A percentile compares a stretch with the other conserved stretches of the same genome.
Conservation (phyloP, 2,329 filamentous ascomycete species). For the Septoria petroselini region DNA sequence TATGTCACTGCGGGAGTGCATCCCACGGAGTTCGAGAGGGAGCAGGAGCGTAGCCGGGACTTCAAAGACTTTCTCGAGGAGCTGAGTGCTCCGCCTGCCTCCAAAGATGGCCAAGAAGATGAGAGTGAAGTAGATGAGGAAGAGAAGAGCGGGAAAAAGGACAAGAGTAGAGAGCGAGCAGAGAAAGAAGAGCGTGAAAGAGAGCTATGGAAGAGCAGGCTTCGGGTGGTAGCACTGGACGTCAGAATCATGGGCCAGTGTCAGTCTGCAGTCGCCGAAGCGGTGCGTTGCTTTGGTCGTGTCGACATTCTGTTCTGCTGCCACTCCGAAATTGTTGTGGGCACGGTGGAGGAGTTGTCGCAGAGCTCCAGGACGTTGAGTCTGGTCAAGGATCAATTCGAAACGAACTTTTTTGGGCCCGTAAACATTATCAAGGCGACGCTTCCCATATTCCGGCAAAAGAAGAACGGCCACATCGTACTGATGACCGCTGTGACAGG, state of each 20-base stretch:
- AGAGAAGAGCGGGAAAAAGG: constrained; percentile 18
- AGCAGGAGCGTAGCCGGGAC: constrained; percentile 67
- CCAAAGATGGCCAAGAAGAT: constrained; percentile 34
- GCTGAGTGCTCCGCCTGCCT: constrained; percentile 33
- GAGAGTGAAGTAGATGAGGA: constrained; percentile 6
- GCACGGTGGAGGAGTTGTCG: constrained; percentile 84
- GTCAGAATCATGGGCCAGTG: constrained; percentile 65
- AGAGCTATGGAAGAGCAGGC: constrained; percentile 67
- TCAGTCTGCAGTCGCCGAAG: constrained; percentile 81
- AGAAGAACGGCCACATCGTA: constrained; percentile 85
- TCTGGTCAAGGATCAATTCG: constrained; percentile 86
- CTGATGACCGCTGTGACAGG: constrained; percentile 86
- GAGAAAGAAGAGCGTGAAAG: constrained; percentile 26
- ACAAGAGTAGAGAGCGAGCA: constrained; percentile 56
- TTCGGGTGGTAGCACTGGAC: constrained; percentile 61
- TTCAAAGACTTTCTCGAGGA: constrained; percentile 74
- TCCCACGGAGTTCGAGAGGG: constrained; percentile 69
- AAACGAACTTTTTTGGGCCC: constrained; percentile 90
- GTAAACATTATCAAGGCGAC: constrained; percentile 93
- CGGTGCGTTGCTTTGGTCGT: constrained; percentile 75
- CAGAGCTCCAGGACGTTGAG: constrained; percentile 69
- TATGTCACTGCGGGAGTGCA: constrained; percentile 82
- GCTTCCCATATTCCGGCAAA: constrained; percentile 73
- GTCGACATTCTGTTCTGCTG: constrained; percentile 90
- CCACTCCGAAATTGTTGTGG: constrained; percentile 83